Evolutionary conservation across 164 flowering plant genomes (phyloP).

Genomic region (Macadamia integrifolia): DNA sequence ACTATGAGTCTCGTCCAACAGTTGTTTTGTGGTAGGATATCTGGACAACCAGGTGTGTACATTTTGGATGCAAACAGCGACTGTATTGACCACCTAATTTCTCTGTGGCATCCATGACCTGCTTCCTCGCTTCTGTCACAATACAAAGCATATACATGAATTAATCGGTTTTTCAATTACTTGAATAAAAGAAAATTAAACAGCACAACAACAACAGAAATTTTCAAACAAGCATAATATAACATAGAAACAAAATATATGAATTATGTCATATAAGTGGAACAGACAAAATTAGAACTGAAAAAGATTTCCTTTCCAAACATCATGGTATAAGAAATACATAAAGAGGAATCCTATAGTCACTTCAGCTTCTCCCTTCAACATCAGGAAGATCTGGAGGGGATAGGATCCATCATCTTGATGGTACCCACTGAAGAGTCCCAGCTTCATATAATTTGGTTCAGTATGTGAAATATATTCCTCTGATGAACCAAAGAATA

Average conservation of each 20-base stretch:
- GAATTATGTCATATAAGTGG: too few relatives aligned
- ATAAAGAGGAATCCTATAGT: background rate
- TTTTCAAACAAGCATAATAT: background rate
- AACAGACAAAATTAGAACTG: background rate
- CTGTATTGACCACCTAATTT: conserved; percentile 93
- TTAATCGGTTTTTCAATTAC: background rate
- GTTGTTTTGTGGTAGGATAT: conserved; percentile 57
- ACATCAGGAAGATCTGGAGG: too few relatives aligned
- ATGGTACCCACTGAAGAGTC: too few relatives aligned
- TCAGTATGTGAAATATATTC: too few relatives aligned
- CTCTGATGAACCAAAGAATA: too few relatives aligned
- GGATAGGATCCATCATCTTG: too few relatives aligned
- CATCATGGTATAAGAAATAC: background rate
- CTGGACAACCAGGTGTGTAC: conserved; percentile 96
- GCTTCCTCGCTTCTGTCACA: conserved; percentile 79
- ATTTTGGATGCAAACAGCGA: conserved; percentile 78
- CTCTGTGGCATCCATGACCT: conserved; percentile 89
- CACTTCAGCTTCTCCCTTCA: background rate
- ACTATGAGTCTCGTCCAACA: background rate
- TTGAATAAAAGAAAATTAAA: background rate
- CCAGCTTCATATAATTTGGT: too few relatives aligned
- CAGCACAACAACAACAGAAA: background rate
- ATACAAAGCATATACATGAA: conserved; percentile 8
- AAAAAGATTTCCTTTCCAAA: background rate
- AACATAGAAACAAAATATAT: background rate